Conservation (phyloP, 176 grass and related monocot genomes). For the Tuctoria greenei region DNA sequence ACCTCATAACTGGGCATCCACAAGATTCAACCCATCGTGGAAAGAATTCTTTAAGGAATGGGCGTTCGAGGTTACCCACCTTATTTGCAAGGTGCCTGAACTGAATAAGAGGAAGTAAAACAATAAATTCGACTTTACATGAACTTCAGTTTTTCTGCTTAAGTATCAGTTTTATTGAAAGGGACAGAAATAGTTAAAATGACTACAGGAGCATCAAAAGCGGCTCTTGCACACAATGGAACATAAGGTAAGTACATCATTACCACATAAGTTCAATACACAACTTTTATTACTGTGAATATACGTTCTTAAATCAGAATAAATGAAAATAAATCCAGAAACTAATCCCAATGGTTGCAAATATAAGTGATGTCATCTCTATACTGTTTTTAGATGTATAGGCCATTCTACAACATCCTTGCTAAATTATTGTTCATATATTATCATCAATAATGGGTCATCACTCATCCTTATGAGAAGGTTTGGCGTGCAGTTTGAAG, state of each 20-base stretch:
- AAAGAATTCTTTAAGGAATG: constrained; percentile 99
- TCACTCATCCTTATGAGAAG: not conserved
- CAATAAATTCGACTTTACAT: constrained; percentile 15
- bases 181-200: not conserved
- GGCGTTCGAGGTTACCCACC: constrained; percentile 93
- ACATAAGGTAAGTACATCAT: not conserved
- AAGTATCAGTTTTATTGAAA: not conserved
- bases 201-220: constrained; percentile 17
- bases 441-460: not conserved
- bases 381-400: not conserved
- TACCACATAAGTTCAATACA: not conserved
- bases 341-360: not conserved
- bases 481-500: not conserved
- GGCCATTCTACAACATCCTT: not conserved
- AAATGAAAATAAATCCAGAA: not conserved
- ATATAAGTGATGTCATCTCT: not conserved
- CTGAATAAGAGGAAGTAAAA: constrained; percentile 57
- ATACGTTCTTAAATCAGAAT: not conserved
- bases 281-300: not conserved
- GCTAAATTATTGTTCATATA: not conserved
- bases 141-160: constrained; percentile 20
- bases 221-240: not conserved
- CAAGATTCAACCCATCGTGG: constrained; percentile 90
- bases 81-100: constrained; percentile 98
- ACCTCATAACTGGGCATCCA: constrained; percentile 94